Base-by-base conservation (phyloP, 2,329 filamentous ascomycete genomes). In the Leptographium wingfieldii region DNA sequence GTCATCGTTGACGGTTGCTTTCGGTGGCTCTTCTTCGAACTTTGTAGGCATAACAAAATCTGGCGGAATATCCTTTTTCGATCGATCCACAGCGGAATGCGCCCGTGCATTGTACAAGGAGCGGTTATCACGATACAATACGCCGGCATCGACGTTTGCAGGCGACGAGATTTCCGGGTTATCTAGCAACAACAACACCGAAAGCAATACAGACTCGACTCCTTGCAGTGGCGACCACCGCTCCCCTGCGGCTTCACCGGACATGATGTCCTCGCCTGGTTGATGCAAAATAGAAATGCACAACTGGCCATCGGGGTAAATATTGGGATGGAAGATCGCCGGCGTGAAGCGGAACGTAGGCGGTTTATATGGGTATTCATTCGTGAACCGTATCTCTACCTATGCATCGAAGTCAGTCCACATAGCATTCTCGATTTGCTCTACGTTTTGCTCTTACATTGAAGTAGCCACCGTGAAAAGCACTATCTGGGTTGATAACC, bases 211-310 rank as follows among this genome's bases (percentile, higher is more conserved):
- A 2, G 91, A 95, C 75, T 97, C 94, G 55, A 95, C 92, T 25
- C 92, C 88, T 72, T 97, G 92, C 4, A 94, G 85, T 1, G 94
- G 92, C 6, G 90, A 91, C 92, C 92, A 99, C 61, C 92, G 88
- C 74, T 97, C 94, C 61, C 86, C 87, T 7, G 94, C 92, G 48
- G 82, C 75, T 73, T 97, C 92, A 63, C 94, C 94, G 0, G 92
- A 96, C 78, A 92, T 92, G 66, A 88, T 83, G 69, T 97, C 92
- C 63, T 96, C 90, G 65, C 94, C 94, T 0, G 94, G 91, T 22
- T 84, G 82, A 73, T 99, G 92, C 12, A 99, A 84, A 68, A 99
- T 99, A 54, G 92, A 96, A 71, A 99, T 97, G 77, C 94, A 97
- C 53, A 97, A 81, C 66, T 86, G 86, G 67, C 92, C 92, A 71